Percentiles rank a stretch among this genome's conserved stretches.
phyloP scores from a whole-genome alignment of 257 asterid genomes.

The Jacaranda mimosifolia region DNA sequence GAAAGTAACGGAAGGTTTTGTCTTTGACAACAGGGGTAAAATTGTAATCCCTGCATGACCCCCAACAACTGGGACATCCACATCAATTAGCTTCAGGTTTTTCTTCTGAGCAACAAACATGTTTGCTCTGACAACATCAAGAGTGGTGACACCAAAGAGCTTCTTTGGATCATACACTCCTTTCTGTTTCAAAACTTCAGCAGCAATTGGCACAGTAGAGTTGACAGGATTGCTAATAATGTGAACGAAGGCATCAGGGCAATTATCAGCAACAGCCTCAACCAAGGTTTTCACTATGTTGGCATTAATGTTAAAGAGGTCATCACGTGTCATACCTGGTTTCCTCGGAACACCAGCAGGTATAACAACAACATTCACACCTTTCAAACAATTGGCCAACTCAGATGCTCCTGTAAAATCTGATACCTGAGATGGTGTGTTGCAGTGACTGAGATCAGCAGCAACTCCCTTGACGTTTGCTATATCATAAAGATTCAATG shows the following conservation, averaged over 20 bases:
- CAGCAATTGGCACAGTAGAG: slow-evolving; percentile 80
- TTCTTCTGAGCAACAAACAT: slow-evolving; percentile 79
- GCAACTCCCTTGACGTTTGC: slow-evolving; percentile 82
- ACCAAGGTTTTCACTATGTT: slow-evolving; percentile 66
- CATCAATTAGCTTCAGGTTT: slow-evolving; percentile 67
- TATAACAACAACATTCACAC: slow-evolving; percentile 62
- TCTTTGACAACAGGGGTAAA: slow-evolving; percentile 76
- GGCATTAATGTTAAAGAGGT: slow-evolving; percentile 74
- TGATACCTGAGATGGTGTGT: slow-evolving; percentile 67
- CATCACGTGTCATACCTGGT: slow-evolving; percentile 86
- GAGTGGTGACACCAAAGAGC: slow-evolving; percentile 73
- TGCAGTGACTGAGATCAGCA: slow-evolving; percentile 78
- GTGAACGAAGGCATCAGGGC: slow-evolving; percentile 77
- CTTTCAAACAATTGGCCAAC: slow-evolving; percentile 62
- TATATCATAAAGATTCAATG: slow-evolving; percentile 63
- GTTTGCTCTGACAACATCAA: slow-evolving; percentile 85
- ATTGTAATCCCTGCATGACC: slow-evolving; percentile 89
- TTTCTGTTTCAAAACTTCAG: slow-evolving; percentile 70
- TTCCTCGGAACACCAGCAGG: slow-evolving; percentile 83
- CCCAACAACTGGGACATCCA: slow-evolving; percentile 80
- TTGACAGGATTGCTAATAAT: slow-evolving; percentile 79
- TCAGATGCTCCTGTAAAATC: slow-evolving; percentile 70
- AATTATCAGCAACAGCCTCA: slow-evolving; percentile 74
- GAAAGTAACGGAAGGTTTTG: slow-evolving; percentile 68
- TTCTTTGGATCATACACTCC: slow-evolving; percentile 75